A percentile compares a stretch with the other conserved stretches of the same genome.
Evolutionary conservation across 1,284 basidiomycete genomes (phyloP).

Genomic region (Puccinia triticina): DNA sequence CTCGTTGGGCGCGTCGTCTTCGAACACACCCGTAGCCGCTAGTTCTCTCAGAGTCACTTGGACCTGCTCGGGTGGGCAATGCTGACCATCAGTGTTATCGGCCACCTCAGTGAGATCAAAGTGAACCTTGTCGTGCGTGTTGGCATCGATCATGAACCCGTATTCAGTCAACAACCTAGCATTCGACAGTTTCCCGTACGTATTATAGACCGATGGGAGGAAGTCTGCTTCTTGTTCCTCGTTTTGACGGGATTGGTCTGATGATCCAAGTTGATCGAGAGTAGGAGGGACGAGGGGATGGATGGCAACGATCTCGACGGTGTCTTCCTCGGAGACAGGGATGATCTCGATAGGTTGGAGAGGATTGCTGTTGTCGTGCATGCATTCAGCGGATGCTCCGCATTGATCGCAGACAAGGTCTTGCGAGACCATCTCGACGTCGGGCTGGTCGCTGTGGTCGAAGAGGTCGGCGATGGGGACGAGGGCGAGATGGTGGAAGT

Average conservation of each 20-base stretch:
- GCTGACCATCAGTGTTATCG: not conserved
- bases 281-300: not conserved
- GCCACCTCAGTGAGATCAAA: slow-evolving; percentile 21
- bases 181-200: slow-evolving; percentile 48
- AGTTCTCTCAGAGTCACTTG: not conserved
- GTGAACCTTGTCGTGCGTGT: slow-evolving; percentile 31
- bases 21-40: not conserved
- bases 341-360: not conserved
- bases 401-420: slow-evolving; percentile 37
- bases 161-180: slow-evolving; percentile 35
- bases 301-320: not conserved
- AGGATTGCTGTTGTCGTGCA: slow-evolving; percentile 6
- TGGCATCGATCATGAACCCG: slow-evolving; percentile 43
- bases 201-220: slow-evolving; percentile 31
- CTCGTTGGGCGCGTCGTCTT: not conserved
- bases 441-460: slow-evolving; percentile 47
- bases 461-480: slow-evolving; percentile 48
- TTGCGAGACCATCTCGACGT: slow-evolving; percentile 35
- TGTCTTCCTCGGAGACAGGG: not conserved
- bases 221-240: not conserved
- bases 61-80: not conserved
- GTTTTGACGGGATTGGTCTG: not conserved
- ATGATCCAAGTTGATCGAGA: not conserved
- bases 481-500: slow-evolving; percentile 41
- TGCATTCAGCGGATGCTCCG: slow-evolving; percentile 33